A percentile compares a stretch with the other conserved stretches of the same genome.
phyloP scores from a whole-genome alignment of 2,329 filamentous ascomycete genomes.

The Talaromyces piceae region DNA sequence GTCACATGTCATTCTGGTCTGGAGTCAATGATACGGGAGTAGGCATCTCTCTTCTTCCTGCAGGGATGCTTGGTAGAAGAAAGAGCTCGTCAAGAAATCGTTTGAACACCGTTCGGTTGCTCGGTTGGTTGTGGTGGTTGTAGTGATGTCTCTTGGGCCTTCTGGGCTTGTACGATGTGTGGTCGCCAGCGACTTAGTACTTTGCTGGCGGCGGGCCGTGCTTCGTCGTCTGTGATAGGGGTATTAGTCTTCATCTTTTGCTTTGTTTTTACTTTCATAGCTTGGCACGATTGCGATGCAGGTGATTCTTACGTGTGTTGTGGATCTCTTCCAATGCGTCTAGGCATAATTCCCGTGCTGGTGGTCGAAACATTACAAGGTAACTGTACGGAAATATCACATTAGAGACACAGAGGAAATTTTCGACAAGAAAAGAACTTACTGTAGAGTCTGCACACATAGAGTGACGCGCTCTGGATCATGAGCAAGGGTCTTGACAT shows the following conservation, averaged over 20 bases:
- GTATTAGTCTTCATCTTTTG: no score
- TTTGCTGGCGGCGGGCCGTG: constrained; percentile 44
- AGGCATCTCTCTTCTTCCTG: no score
- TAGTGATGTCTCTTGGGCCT: background rate
- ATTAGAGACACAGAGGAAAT: background rate
- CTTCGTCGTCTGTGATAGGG: constrained; percentile 42
- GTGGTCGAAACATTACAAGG: constrained; percentile 52
- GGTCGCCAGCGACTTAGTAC: constrained; percentile 51
- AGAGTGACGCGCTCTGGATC: constrained; percentile 58
- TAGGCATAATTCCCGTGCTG: constrained; percentile 49
- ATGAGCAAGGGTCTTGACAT: constrained; percentile 58
- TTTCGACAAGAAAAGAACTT: constrained; percentile 18
- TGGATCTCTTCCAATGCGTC: constrained; percentile 55
- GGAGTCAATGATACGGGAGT: no score
- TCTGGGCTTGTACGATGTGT: constrained; percentile 25
- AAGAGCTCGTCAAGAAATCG: background rate
- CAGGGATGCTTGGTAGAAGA: background rate
- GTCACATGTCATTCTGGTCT: no score
- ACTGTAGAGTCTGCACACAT: constrained; percentile 52
- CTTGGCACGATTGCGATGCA: no score
- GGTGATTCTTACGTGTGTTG: constrained; percentile 40
- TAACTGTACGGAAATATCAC: constrained; percentile 42
- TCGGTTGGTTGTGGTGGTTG: background rate
- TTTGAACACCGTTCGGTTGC: constrained; percentile 2
- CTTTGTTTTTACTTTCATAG: background rate